Evolutionary conservation across 768 basidiomycete genomes (phyloP), one percentile per base, ranked within the genome.

Genomic region (Leccinum boreale): DNA sequence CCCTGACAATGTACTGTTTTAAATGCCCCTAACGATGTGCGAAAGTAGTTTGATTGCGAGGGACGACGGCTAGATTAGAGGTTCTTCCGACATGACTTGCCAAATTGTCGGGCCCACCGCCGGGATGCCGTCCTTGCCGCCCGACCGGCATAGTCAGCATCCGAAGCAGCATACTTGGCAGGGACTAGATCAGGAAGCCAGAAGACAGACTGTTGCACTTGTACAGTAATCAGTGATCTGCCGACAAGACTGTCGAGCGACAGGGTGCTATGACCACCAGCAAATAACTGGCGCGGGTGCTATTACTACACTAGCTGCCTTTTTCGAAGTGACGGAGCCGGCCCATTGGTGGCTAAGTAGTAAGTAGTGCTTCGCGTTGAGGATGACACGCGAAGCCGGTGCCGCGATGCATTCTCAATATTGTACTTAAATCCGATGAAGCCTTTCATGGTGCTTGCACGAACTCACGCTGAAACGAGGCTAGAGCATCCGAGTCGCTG

Each of bases 261-360:
- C 44, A 11, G 8, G 29, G 21, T 33, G n/a, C 23, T 28, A 62
- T 47, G 21, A 5, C 48, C 33, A 45, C 29, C 15, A 17, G 24
- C 10, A 26, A 5, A 33, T 17, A 35, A 47, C 29, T 46, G 52
- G 36, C 28, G 36, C 10, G 24, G 26, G 49, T 48, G 33, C 29
- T 53, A 24, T 50, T 45, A 49, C n/a, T 35, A 29, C 36, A 36
- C 56, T 35, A 33, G 57, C 55, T 50, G 55, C 36, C 23, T 28
- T 56, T 63, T 50, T 56, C 56, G 44, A 31, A 31, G 42, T 44
- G 42, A 39, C 52, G 44, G 62, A 59, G 17, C 65, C 58, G 56
- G 51, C 52, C 50, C 35, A 49, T 53, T 52, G 57, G 62, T 19
- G 42, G 42, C 10, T 3, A 44, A 44, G 42, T 39, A 39, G 36